Conservation (phyloP, 352 stramenopile genomes). For the Phytopythium vexans region DNA sequence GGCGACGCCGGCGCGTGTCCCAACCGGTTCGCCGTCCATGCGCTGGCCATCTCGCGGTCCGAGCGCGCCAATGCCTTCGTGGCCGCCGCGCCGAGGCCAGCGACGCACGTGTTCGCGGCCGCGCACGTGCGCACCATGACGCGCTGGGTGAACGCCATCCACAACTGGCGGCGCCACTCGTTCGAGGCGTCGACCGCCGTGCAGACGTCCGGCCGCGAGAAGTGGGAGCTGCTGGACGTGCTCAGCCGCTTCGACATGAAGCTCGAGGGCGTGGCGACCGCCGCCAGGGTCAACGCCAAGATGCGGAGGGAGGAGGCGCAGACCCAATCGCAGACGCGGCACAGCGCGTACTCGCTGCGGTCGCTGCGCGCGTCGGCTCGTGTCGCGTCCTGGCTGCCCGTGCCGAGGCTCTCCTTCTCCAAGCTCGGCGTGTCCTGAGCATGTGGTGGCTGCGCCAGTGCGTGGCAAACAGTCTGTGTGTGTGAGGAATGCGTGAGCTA, state of each 20-base stretch:
- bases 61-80: constrained; percentile 45
- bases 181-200: constrained; percentile 46
- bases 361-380: constrained; percentile 12
- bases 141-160: constrained; percentile 63
- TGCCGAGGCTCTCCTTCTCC: constrained; percentile 16
- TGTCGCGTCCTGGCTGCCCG: constrained; percentile 33
- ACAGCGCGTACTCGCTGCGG: constrained; percentile 5
- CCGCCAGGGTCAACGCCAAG: constrained; percentile 7
- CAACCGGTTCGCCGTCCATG: constrained; percentile 62
- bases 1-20: constrained; percentile 43
- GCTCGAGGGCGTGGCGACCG: constrained; percentile 11
- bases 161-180: constrained; percentile 67
- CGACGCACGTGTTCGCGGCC: constrained; percentile 5
- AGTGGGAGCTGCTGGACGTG: constrained; percentile 11
- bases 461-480: not conserved
- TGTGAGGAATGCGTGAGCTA: not conserved
- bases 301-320: constrained; percentile 1
- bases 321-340: constrained; percentile 12
- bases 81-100: not conserved
- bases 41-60: constrained; percentile 45
- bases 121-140: constrained; percentile 45
- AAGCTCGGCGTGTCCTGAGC: constrained; percentile 18
- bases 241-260: constrained; percentile 52
- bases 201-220: constrained; percentile 11
- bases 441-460: not conserved